Evolutionary conservation across 1,284 basidiomycete genomes (phyloP).

Genomic region (Neolentinus lepideus): DNA sequence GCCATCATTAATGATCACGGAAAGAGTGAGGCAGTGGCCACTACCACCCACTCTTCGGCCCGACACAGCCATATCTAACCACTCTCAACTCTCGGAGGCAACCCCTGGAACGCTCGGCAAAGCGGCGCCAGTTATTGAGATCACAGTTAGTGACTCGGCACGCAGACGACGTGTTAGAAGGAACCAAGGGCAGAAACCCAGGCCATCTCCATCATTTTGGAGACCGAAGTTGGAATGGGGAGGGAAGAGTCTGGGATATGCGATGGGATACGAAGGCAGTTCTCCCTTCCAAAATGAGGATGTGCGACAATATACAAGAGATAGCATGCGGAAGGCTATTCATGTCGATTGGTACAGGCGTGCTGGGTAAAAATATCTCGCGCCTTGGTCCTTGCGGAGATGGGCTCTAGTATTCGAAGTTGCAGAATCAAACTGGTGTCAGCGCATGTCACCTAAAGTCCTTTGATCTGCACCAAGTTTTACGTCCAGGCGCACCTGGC

Average conservation of each 20-base stretch:
- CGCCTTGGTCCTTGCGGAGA: too few relatives aligned
- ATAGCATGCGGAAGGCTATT: slow-evolving; percentile 21
- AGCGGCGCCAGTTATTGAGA: background rate
- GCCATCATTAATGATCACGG: slow-evolving; percentile 14
- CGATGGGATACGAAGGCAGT: slow-evolving; percentile 26
- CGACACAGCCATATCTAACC: background rate
- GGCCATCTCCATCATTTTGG: slow-evolving; percentile 22
- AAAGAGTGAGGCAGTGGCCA: slow-evolving; percentile 9
- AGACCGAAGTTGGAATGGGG: slow-evolving; percentile 20
- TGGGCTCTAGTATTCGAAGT: too few relatives aligned
- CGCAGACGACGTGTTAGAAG: slow-evolving; percentile 3
- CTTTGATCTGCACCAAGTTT: too few relatives aligned
- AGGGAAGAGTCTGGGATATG: slow-evolving; percentile 24
- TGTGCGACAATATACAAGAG: slow-evolving; percentile 18
- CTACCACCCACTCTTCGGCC: slow-evolving; percentile 6
- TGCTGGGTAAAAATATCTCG: too few relatives aligned
- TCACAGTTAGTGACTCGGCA: background rate
- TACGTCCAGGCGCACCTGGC: too few relatives aligned
- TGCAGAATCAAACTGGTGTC: too few relatives aligned
- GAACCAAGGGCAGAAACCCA: slow-evolving; percentile 8
- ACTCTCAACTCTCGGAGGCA: background rate
- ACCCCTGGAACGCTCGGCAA: background rate
- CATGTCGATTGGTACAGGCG: slow-evolving; percentile 2
- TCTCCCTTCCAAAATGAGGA: slow-evolving; percentile 15
- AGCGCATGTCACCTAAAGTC: too few relatives aligned